Conservation (phyloP, 2,329 filamentous ascomycete species). For the Arthrobotrys sphaeroides region DNA sequence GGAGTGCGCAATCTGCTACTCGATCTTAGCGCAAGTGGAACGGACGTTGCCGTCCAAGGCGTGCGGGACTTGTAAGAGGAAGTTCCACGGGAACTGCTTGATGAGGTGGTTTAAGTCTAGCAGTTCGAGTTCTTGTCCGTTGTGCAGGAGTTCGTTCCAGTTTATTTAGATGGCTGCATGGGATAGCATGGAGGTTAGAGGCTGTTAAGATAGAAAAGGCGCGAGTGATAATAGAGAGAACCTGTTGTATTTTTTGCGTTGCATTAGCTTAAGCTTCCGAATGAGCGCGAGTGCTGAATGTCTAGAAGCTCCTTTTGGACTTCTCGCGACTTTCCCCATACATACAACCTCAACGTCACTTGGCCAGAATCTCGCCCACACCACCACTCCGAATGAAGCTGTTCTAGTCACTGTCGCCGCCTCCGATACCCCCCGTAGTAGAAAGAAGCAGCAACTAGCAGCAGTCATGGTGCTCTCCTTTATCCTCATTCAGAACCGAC, state of each 20-base stretch:
- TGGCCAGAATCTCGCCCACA: neutral
- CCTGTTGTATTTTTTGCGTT: constrained; percentile 23
- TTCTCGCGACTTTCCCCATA: neutral
- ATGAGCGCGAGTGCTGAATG: constrained; percentile 24
- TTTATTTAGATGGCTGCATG: constrained; percentile 22
- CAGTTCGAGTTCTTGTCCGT: constrained; percentile 87
- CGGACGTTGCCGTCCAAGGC: constrained; percentile 90
- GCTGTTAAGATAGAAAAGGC: neutral
- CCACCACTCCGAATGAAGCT: constrained; percentile 25
- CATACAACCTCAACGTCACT: neutral
- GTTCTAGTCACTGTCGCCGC: neutral
- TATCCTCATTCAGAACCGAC: constrained; percentile 63
- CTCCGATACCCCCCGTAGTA: constrained; percentile 14
- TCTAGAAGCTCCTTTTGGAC: constrained; percentile 38
- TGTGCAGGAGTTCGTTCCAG: constrained; percentile 86
- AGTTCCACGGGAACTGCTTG: constrained; percentile 88
- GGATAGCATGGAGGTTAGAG: neutral
- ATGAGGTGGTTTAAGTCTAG: constrained; percentile 98
- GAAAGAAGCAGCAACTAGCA: neutral
- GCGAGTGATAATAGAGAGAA: neutral
- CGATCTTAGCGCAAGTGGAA: constrained; percentile 81
- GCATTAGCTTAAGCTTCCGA: constrained; percentile 12
- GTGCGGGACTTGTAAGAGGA: constrained; percentile 90
- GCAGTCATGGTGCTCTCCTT: constrained; percentile 61
- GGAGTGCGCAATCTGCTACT: constrained; percentile 97